A percentile compares a stretch with the other conserved stretches of the same genome.
phyloP scores from a whole-genome alignment of 305 asterid genomes.

The Solanum chacoense region DNA sequence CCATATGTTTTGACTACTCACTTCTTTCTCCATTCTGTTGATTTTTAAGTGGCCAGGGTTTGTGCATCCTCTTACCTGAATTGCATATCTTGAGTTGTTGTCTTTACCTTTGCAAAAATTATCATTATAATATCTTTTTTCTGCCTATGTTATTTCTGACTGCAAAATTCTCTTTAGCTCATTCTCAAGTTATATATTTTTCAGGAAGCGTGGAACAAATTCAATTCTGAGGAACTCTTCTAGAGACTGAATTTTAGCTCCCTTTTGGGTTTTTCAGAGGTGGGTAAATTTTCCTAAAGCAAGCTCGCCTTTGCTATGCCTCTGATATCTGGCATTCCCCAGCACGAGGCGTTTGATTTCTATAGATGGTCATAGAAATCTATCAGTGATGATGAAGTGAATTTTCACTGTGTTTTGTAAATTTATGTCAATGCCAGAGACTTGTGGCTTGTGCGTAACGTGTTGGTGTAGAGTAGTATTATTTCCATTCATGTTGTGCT shows the following conservation, averaged over 20 bases:
- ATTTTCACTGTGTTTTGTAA: background rate
- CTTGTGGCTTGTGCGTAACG: background rate
- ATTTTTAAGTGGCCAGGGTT: background rate
- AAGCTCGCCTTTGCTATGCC: background rate
- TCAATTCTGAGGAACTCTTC: constrained; percentile 99
- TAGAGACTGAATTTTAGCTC: constrained; percentile 22
- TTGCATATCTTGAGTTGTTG: background rate
- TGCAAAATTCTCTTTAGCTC: constrained; percentile 1
- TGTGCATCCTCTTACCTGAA: background rate
- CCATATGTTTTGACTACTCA: background rate
- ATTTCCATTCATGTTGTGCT: constrained; percentile 28
- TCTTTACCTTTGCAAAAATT: background rate
- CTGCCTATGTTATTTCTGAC: background rate
- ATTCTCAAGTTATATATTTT: constrained; percentile 12
- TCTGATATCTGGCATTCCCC: background rate
- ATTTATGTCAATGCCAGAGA: constrained; percentile 4
- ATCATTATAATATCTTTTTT: background rate
- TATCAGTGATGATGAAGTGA: background rate
- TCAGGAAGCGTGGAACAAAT: constrained; percentile 99
- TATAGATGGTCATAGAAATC: background rate
- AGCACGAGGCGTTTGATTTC: background rate
- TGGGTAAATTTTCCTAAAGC: constrained; percentile 9
- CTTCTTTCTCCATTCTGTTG: background rate
- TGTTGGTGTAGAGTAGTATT: constrained; percentile 30
- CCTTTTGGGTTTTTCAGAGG: background rate